Evolutionary conservation across 805 yeast genomes (phyloP).

Genomic region (Zygoascus flipseniorum): DNA sequence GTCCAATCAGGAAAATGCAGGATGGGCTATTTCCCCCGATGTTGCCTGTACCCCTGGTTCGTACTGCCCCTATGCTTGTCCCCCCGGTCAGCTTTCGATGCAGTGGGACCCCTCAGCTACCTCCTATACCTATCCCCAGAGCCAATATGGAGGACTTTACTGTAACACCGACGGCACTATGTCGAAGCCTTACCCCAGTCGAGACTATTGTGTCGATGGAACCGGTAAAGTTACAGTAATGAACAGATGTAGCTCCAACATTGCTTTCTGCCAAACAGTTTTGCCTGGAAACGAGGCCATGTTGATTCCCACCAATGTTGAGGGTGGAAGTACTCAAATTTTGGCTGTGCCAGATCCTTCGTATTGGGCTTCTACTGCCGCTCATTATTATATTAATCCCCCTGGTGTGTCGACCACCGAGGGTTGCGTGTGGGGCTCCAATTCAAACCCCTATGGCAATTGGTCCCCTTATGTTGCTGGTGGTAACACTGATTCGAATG

Average conservation of each 20-base stretch:
- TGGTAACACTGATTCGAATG: slow-evolving; percentile 63
- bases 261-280: slow-evolving; percentile 88
- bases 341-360: slow-evolving; percentile 73
- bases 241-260: slow-evolving; percentile 48
- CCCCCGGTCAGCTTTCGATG: slow-evolving; percentile 77
- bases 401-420: slow-evolving; percentile 87
- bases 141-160: slow-evolving; percentile 75
- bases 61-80: slow-evolving; percentile 89
- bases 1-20: slow-evolving; percentile 49
- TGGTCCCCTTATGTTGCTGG: slow-evolving; percentile 96
- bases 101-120: slow-evolving; percentile 82
- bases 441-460: slow-evolving; percentile 64
- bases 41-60: slow-evolving; percentile 64
- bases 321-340: slow-evolving; percentile 37
- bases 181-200: slow-evolving; percentile 49
- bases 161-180: slow-evolving; percentile 66
- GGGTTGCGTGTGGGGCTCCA: slow-evolving; percentile 89
- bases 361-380: slow-evolving; percentile 80
- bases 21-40: slow-evolving; percentile 83
- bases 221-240: slow-evolving; percentile 60
- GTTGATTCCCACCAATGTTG: slow-evolving; percentile 75
- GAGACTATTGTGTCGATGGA: slow-evolving; percentile 67
- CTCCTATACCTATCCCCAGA: slow-evolving; percentile 65
- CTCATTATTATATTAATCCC: slow-evolving; percentile 89
- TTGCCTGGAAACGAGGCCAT: slow-evolving; percentile 92